phyloP scores from a whole-genome alignment of 495 filamentous ascomycete genomes.

The Podospora bellae-mahoneyi region DNA sequence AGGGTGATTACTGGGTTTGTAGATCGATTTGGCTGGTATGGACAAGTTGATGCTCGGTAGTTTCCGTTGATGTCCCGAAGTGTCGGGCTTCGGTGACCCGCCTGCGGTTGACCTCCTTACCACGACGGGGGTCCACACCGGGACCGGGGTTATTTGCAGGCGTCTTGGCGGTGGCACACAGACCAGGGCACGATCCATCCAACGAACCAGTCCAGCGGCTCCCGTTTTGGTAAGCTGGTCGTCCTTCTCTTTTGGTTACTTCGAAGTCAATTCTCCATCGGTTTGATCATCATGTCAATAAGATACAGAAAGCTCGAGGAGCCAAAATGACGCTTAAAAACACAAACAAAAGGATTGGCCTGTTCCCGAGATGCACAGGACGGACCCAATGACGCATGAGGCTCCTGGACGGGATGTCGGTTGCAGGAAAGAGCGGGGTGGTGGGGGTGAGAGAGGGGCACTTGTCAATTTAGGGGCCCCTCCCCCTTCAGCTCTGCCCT shows the following conservation, averaged over 20 bases:
- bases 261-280: background rate
- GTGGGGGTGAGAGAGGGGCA: background rate
- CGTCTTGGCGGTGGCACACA: background rate
- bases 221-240: background rate
- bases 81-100: background rate
- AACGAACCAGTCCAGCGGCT: background rate
- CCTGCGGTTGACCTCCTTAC: background rate
- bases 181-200: background rate
- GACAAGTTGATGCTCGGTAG: background rate
- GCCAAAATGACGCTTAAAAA: background rate
- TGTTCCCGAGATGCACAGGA: background rate
- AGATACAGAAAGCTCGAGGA: background rate
- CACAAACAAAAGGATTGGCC: background rate
- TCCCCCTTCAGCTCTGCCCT: conserved; percentile 1
- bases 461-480: background rate
- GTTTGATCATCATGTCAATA: background rate
- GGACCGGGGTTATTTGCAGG: background rate
- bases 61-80: background rate
- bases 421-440: background rate
- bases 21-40: background rate
- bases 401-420: conserved; percentile 3
- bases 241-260: background rate
- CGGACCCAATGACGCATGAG: conserved; percentile 1
- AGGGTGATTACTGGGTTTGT: background rate
- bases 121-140: background rate